Conservation (phyloP, 75 land plant genomes). For the Larix kaempferi region DNA sequence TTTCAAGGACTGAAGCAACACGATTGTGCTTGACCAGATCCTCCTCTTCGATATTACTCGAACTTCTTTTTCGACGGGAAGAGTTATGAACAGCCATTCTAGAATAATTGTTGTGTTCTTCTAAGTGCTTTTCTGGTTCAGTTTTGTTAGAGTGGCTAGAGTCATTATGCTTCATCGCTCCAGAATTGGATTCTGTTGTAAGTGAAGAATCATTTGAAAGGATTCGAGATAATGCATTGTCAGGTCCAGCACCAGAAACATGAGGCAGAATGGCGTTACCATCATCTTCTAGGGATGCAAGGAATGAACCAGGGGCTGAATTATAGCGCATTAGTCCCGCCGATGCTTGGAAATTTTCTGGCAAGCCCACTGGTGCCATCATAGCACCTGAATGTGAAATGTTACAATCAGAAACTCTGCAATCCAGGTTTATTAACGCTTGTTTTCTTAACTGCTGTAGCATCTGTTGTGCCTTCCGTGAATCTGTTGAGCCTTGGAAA, state of each 20-base stretch:
- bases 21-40: background rate
- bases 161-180: constrained; percentile 6
- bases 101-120: constrained; percentile 2
- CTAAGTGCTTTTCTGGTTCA: background rate
- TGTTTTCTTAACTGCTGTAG: constrained; percentile 7
- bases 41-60: constrained; percentile 2
- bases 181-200: constrained; percentile 8
- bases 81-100: background rate
- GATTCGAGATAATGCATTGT: constrained; percentile 9
- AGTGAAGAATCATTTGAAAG: constrained; percentile 10
- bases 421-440: background rate
- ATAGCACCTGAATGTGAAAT: background rate
- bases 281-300: background rate
- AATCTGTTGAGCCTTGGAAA: constrained; percentile 6
- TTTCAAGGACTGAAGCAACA: constrained; percentile 5
- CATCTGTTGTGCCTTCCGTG: constrained; percentile 1
- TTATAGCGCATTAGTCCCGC: constrained; percentile 13
- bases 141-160: background rate
- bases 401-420: constrained; percentile 2
- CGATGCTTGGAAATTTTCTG: constrained; percentile 8
- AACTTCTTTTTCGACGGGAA: background rate
- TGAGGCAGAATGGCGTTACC: background rate
- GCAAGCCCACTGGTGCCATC: background rate
- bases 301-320: constrained; percentile 12
- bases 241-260: constrained; percentile 2